A percentile compares a stretch with the other conserved stretches of the same genome.
Conservation (phyloP, 257 asterid genomes). For the Plantago ovata region DNA sequence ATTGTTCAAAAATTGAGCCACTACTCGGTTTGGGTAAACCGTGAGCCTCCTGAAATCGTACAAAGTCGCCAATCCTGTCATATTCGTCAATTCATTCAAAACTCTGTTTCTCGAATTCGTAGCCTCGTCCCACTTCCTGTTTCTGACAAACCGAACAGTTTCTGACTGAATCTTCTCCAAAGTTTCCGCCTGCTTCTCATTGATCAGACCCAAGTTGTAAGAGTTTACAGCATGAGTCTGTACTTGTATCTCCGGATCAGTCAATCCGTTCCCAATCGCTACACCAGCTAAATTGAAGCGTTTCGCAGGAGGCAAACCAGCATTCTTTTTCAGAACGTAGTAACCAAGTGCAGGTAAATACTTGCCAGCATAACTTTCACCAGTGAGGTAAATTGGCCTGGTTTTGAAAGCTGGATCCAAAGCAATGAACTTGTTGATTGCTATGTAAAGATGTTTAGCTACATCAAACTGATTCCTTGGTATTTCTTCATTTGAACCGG, state of each 20-base stretch:
- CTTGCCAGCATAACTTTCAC: slow-evolving; percentile 89
- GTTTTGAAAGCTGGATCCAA: slow-evolving; percentile 42
- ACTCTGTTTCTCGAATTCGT: slow-evolving; percentile 35
- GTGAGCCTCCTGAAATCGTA: slow-evolving; percentile 53
- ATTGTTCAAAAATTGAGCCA: slow-evolving; percentile 42
- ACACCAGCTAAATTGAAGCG: slow-evolving; percentile 60
- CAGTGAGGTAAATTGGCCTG: slow-evolving; percentile 64
- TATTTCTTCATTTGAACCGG: slow-evolving; percentile 58
- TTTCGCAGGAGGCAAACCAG: slow-evolving; percentile 22
- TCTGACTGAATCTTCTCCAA: slow-evolving; percentile 52
- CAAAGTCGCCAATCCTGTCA: slow-evolving; percentile 76
- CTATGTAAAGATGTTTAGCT: slow-evolving; percentile 54
- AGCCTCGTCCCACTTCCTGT: slow-evolving; percentile 61
- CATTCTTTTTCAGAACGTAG: slow-evolving; percentile 44
- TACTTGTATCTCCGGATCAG: slow-evolving; percentile 80
- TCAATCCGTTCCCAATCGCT: slow-evolving; percentile 80
- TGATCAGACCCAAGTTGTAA: slow-evolving; percentile 55
- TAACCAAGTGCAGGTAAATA: slow-evolving; percentile 73
- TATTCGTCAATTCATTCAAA: slow-evolving; percentile 33
- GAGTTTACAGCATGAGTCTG: slow-evolving; percentile 48
- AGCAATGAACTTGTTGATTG: slow-evolving; percentile 47
- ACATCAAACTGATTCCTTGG: slow-evolving; percentile 71
- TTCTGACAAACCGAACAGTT: slow-evolving; percentile 25
- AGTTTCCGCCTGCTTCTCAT: slow-evolving; percentile 41
- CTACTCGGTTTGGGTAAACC: slow-evolving; percentile 54